A percentile compares a stretch with the other conserved stretches of the same genome.
phyloP scores from a whole-genome alignment of 2,329 filamentous ascomycete species.

The Bipolaris sorokiniana region DNA sequence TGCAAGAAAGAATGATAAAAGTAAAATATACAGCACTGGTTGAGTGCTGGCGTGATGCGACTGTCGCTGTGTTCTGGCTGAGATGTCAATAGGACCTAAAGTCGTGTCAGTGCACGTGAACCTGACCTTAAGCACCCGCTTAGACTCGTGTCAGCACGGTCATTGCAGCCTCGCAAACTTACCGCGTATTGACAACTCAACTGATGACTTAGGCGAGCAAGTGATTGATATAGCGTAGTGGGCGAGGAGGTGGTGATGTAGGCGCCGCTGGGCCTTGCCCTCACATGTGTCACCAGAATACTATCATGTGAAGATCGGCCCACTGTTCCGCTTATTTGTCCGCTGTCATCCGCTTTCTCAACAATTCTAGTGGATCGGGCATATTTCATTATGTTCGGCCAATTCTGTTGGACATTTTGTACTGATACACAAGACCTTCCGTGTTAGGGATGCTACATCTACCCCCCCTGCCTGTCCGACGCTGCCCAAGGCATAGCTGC shows the following conservation, averaged over 20 bases:
- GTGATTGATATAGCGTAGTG: background rate
- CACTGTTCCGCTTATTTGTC: conserved; percentile 21
- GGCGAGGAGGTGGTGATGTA: conserved; percentile 19
- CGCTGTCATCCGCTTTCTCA: conserved; percentile 22
- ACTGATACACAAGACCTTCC: conserved; percentile 22
- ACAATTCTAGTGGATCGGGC: conserved; percentile 22
- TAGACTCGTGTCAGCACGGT: conserved; percentile 21
- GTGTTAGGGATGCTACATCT: conserved; percentile 22
- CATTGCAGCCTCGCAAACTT: conserved; percentile 26
- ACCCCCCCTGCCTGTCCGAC: conserved; percentile 19
- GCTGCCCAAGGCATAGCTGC: conserved; percentile 25
- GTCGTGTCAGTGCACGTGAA: conserved; percentile 35
- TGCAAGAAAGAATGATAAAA: conserved; percentile 15
- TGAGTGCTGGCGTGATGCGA: conserved; percentile 20
- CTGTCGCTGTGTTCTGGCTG: conserved; percentile 32
- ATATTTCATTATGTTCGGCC: conserved; percentile 33
- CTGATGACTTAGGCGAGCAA: conserved; percentile 15
- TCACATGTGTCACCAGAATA: conserved; percentile 17
- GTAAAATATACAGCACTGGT: conserved; percentile 8
- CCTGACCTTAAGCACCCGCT: conserved; percentile 18
- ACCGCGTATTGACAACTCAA: conserved; percentile 33
- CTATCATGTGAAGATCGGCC: conserved; percentile 41
- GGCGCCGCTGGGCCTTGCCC: conserved; percentile 16
- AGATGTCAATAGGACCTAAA: conserved; percentile 27
- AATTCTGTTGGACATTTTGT: conserved; percentile 22